Conservation (phyloP, 306 rosid species). For the Acacia crassicarpa region DNA sequence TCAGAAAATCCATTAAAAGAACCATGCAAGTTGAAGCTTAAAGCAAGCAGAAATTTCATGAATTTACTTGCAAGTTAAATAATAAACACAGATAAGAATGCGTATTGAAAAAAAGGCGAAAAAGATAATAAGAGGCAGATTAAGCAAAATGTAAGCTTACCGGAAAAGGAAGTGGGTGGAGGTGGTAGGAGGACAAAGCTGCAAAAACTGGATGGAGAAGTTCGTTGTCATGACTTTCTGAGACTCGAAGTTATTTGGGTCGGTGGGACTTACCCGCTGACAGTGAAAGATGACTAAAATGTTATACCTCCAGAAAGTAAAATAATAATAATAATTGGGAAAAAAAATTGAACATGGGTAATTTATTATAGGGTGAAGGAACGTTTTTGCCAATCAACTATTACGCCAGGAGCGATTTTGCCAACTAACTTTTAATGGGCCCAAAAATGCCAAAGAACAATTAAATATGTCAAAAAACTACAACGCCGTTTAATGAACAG, state of each 20-base stretch:
- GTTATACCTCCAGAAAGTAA: not conserved
- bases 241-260: slow-evolving; percentile 8
- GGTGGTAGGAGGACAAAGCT: slow-evolving; percentile 34
- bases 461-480: too few relatives aligned
- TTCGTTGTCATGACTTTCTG: not conserved
- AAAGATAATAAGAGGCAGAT: slow-evolving; percentile 8
- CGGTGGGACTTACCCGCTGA: not conserved
- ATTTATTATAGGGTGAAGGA: not conserved
- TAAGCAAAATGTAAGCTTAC: not conserved
- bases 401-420: too few relatives aligned
- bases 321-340: not conserved
- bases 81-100: not conserved
- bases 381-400: too few relatives aligned
- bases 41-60: slow-evolving; percentile 24
- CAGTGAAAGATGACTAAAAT: not conserved
- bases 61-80: slow-evolving; percentile 19
- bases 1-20: slow-evolving; percentile 1
- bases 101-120: slow-evolving; percentile 13
- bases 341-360: not conserved
- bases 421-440: too few relatives aligned
- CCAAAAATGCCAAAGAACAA: too few relatives aligned
- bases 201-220: slow-evolving; percentile 21
- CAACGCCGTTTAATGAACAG: too few relatives aligned
- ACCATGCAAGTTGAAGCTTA: slow-evolving; percentile 25
- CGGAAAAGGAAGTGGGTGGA: slow-evolving; percentile 15